Base-by-base conservation (phyloP, 176 grass and related monocot species). In the Eragrostis nindensis region DNA sequence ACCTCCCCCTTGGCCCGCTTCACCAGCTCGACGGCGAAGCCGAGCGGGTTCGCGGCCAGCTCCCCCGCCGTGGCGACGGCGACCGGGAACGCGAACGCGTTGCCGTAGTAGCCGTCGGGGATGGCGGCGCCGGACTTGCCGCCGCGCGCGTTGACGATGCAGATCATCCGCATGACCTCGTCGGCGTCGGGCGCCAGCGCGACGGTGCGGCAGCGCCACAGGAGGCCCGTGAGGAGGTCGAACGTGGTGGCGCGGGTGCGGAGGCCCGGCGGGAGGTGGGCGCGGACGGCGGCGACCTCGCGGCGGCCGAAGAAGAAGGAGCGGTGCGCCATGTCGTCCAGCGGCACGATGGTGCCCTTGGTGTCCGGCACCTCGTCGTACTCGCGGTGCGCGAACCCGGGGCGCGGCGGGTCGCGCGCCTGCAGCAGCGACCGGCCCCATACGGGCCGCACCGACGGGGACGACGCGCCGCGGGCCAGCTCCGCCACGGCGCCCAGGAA, bases 111-210 rank as follows among this genome's bases (percentile, higher is more conserved):
- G 1, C 92, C 95, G 17, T 59, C 15, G 0, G 90, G 95, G 55
- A 98, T 75, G 62, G 52, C 42, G 63, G 11, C 60, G 0, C 61
- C 86, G 46, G 70, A 53, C 75, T 88, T 86, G 73, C 71, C 75
- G 54, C 95, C 89, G 26, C 91, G 90, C 14, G 86, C 90, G 84
- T 82, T 98, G 5, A 91, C 92, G 61, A 93, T 82, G 88, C 88
- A 93, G 78, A 94, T 98, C 17, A 98, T 89, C 25, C 90, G 85
- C 86, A 98, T 89, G 75, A 86, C 95, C 86, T 98, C 90, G 36
- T 93, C 90, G 7, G 81, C 83, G 50, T 87, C 88, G 0, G 90
- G 75, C 8, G 86, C 75, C n/a, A 95, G 86, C 3, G 95, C 95
- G 17, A 59, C 66, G 0, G 95, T 98, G 67, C 95, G 90, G 70